phyloP scores from a whole-genome alignment of 768 basidiomycete genomes.

The Leccinum variicolor region DNA sequence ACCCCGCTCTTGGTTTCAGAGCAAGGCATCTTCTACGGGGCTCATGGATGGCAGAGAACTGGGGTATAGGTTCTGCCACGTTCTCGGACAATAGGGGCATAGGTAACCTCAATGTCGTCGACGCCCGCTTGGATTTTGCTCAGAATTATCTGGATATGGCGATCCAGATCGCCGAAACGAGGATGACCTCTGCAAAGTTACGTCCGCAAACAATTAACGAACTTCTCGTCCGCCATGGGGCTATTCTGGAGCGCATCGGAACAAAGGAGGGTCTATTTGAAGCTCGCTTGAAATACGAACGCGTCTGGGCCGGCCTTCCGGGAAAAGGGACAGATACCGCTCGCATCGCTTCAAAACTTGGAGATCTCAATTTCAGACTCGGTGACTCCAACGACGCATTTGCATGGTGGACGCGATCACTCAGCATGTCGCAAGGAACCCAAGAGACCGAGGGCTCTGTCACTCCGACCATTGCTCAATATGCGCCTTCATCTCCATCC shows the following conservation, averaged over 20 bases:
- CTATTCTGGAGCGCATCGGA: conserved; percentile 61
- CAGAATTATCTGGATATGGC: conserved; percentile 52
- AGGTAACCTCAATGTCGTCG: conserved; percentile 43
- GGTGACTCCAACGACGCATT: conserved; percentile 53
- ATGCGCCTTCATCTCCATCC: conserved; percentile 52
- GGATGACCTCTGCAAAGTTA: conserved; percentile 36
- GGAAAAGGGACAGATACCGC: conserved; percentile 44
- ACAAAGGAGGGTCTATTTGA: conserved; percentile 45
- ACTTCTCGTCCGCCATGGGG: conserved; percentile 54
- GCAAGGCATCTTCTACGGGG: conserved; percentile 61
- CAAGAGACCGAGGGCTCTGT: conserved; percentile 17
- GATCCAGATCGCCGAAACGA: conserved; percentile 43
- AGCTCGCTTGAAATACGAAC: conserved; percentile 55
- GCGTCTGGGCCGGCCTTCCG: conserved; percentile 49
- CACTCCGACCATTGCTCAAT: conserved; percentile 32
- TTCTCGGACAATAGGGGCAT: conserved; percentile 32
- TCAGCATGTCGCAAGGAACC: conserved; percentile 43
- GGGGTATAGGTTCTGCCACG: conserved; percentile 51
- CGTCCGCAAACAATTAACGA: conserved; percentile 50
- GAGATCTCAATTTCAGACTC: conserved; percentile 58
- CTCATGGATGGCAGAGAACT: conserved; percentile 71
- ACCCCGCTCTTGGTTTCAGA: conserved; percentile 59
- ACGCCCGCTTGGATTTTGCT: conserved; percentile 53
- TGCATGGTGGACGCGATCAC: conserved; percentile 64
- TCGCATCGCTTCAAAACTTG: conserved; percentile 61